Conservation (phyloP, 805 yeast species). For the Hanseniaspora vineae region DNA sequence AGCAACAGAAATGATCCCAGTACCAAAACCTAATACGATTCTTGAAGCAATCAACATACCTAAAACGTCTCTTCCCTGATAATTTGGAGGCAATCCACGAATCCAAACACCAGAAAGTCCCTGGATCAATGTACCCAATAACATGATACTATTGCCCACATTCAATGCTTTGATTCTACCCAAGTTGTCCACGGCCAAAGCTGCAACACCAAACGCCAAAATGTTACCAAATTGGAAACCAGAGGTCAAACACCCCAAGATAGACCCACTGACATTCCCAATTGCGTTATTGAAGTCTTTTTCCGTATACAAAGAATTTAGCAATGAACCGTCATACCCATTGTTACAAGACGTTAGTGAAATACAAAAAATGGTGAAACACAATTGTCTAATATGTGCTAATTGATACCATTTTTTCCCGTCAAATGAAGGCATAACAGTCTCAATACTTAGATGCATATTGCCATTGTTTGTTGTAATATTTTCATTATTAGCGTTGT, state of each 20-base stretch:
- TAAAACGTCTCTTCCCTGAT: conserved; percentile 25
- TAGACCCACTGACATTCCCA: conserved; percentile 28
- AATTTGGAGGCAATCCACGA: conserved; percentile 22
- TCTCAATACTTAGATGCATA: conserved; percentile 1
- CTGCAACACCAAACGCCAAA: too few species aligned
- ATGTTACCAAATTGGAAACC: conserved; percentile 11
- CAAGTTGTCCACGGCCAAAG: conserved; percentile 18
- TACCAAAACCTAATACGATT: conserved; percentile 36
- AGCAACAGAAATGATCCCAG: conserved; percentile 28
- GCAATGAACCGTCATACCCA: conserved; percentile 37
- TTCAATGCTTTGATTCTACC: conserved; percentile 27
- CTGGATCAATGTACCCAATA: conserved; percentile 11
- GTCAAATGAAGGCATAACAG: conserved; percentile 11
- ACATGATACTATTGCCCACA: conserved; percentile 6
- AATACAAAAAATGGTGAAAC: conserved; percentile 27
- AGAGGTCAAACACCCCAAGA: conserved; percentile 31
- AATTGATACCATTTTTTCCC: conserved; percentile 25
- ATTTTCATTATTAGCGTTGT: too few species aligned
- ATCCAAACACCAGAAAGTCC: conserved; percentile 15
- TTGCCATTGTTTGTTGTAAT: too few species aligned
- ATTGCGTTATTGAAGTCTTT: conserved; percentile 28
- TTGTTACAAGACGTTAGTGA: conserved; percentile 35
- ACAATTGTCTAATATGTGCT: conserved; percentile 28
- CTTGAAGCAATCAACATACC: conserved; percentile 30
- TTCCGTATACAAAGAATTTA: conserved; percentile 38